Percentiles rank a stretch among this genome's conserved stretches.
Evolutionary conservation across 2,329 filamentous ascomycete species (phyloP).

Genomic region (Helminthosporium solani): DNA sequence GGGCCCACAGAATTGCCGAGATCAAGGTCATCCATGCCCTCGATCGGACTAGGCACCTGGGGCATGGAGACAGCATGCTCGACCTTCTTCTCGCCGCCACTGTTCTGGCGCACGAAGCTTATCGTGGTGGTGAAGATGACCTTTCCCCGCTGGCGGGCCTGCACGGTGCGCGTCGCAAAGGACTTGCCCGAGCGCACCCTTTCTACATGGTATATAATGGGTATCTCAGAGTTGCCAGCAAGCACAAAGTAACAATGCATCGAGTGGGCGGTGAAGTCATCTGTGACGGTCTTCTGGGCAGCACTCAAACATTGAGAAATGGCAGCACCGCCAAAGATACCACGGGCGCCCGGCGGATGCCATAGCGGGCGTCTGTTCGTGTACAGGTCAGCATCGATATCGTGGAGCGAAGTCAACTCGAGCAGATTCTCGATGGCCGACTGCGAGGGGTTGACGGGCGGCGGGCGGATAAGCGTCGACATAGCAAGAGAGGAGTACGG

Average conservation of each 20-base stretch:
- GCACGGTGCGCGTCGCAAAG: conserved; percentile 92
- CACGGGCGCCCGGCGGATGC: conserved; percentile 88
- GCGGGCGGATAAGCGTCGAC: conserved; percentile 71
- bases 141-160: conserved; percentile 82
- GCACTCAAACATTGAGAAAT: conserved; percentile 90
- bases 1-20: conserved; percentile 44
- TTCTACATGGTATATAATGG: conserved; percentile 94
- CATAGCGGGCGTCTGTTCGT: conserved; percentile 90
- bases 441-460: conserved; percentile 69
- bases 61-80: conserved; percentile 61
- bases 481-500: too few species aligned
- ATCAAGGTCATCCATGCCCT: conserved; percentile 39
- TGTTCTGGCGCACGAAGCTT: conserved; percentile 74
- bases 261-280: conserved; percentile 81
- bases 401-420: conserved; percentile 76
- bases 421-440: conserved; percentile 86
- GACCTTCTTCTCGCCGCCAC: conserved; percentile 58
- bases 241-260: conserved; percentile 99
- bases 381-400: conserved; percentile 82
- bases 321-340: conserved; percentile 89
- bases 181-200: conserved; percentile 85
- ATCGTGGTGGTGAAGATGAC: conserved; percentile 96
- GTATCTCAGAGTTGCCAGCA: conserved; percentile 79
- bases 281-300: conserved; percentile 81
- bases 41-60: conserved; percentile 48